phyloP scores from a whole-genome alignment of 169 alveolate genomes.

The Plasmodium knowlesi region DNA sequence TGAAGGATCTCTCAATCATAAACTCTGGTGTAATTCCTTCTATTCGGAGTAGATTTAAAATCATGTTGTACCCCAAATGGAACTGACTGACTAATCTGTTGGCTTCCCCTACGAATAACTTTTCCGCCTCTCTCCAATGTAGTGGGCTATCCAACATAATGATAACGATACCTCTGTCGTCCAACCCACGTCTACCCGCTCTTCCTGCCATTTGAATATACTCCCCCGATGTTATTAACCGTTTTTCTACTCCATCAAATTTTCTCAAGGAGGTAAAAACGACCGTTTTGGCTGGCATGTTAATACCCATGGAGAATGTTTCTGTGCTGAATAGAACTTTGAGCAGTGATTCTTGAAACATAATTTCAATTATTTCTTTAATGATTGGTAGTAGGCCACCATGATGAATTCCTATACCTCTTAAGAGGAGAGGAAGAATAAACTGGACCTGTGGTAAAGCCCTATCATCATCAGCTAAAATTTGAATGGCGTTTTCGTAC shows the following conservation, averaged over 20 bases:
- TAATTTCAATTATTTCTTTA: conserved; percentile 97
- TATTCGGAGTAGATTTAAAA: conserved; percentile 95
- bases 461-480: conserved; percentile 97
- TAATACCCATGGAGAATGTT: conserved; percentile 98
- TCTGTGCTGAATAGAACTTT: conserved; percentile 97
- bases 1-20: conserved; percentile 96
- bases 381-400: conserved; percentile 98
- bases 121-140: conserved; percentile 95
- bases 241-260: conserved; percentile 94
- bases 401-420: conserved; percentile 99
- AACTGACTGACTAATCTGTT: conserved; percentile 95
- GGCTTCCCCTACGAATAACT: conserved; percentile 92
- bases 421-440: conserved; percentile 92
- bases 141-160: conserved; percentile 93
- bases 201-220: conserved; percentile 96
- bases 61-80: conserved; percentile 97
- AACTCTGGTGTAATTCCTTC: conserved; percentile 97
- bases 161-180: conserved; percentile 96
- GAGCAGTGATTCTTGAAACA: conserved; percentile 95
- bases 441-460: conserved; percentile 93
- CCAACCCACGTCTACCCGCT: conserved; percentile 99
- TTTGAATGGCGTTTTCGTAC: conserved; percentile 96
- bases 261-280: conserved; percentile 96
- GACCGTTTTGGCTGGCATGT: conserved; percentile 99
- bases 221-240: conserved; percentile 96